Conservation (phyloP, 345 rosid species). For the rapeseed (Brassica napus) region DNA sequence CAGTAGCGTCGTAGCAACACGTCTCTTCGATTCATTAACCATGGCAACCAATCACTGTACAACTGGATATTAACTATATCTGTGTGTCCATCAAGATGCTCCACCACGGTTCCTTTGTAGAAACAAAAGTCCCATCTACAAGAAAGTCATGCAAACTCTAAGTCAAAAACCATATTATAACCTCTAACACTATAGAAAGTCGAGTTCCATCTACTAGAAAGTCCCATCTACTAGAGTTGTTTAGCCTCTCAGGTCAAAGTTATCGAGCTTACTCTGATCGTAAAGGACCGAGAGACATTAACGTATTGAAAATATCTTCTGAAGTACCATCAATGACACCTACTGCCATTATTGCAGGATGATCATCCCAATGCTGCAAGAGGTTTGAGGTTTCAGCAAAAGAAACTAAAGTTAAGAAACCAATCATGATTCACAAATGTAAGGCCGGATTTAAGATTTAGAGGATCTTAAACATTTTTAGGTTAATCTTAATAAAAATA, state of each 20-base stretch:
- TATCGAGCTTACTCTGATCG: constrained; percentile 74
- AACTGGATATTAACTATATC: constrained; percentile 68
- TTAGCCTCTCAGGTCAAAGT: background rate
- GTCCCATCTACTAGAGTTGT: background rate
- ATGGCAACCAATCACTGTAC: constrained; percentile 79
- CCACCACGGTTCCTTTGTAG: constrained; percentile 68
- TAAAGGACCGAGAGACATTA: constrained; percentile 86
- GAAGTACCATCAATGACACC: constrained; percentile 80
- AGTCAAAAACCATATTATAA: background rate
- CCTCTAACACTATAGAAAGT: background rate
- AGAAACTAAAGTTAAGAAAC: background rate
- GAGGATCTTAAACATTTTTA: background rate
- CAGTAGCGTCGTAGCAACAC: constrained; percentile 81
- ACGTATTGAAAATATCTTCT: constrained; percentile 72
- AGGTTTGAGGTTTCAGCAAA: constrained; percentile 24
- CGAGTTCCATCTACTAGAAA: background rate
- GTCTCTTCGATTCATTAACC: constrained; percentile 86
- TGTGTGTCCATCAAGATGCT: constrained; percentile 91
- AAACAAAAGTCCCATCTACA: constrained; percentile 94
- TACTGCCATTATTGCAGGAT: constrained; percentile 96
- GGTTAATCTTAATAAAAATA: background rate
- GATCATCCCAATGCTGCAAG: constrained; percentile 81
- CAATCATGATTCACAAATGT: background rate
- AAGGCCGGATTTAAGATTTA: background rate
- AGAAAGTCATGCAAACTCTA: constrained; percentile 8